Evolutionary conservation across 1,139 yeast genomes (phyloP).

Genomic region (Yamadazyma songkhlaensis): DNA sequence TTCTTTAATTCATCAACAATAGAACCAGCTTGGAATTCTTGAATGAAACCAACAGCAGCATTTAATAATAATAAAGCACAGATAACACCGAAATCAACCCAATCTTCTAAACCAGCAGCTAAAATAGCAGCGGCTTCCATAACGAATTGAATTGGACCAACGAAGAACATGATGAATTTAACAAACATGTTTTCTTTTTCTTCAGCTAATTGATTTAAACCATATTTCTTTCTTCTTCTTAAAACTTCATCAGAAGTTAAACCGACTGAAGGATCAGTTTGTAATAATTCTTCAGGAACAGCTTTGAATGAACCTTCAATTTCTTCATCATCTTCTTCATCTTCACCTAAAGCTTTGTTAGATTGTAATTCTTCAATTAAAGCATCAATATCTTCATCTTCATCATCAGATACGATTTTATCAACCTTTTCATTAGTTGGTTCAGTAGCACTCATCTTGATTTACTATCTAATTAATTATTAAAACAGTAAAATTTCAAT

Average conservation of each 20-base stretch:
- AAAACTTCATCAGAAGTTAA: constrained; percentile 76
- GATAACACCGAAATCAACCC: constrained; percentile 99
- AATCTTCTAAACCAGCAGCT: constrained; percentile 98
- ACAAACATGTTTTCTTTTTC: constrained; percentile 80
- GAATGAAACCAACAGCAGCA: constrained; percentile 94
- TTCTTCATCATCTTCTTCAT: constrained; percentile 50
- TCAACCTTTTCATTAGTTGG: constrained; percentile 49
- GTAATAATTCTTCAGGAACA: constrained; percentile 86
- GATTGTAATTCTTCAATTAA: constrained; percentile 89
- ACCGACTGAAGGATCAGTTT: constrained; percentile 84
- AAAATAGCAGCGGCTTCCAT: constrained; percentile 98
- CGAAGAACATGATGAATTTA: constrained; percentile 89
- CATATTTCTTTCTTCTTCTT: constrained; percentile 90
- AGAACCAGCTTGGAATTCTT: constrained; percentile 97
- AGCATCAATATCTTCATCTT: constrained; percentile 85
- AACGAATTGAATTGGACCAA: constrained; percentile 98
- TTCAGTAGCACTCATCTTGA: constrained; percentile 46
- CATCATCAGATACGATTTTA: constrained; percentile 57
- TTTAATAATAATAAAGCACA: constrained; percentile 84
- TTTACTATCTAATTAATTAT: background rate
- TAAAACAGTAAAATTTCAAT: background rate
- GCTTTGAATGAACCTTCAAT: constrained; percentile 50
- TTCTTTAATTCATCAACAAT: constrained; percentile 94
- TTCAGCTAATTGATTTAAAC: constrained; percentile 93
- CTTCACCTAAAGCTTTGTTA: constrained; percentile 42